phyloP scores from a whole-genome alignment of 768 basidiomycete species.

The Lepiota subincarnata region DNA sequence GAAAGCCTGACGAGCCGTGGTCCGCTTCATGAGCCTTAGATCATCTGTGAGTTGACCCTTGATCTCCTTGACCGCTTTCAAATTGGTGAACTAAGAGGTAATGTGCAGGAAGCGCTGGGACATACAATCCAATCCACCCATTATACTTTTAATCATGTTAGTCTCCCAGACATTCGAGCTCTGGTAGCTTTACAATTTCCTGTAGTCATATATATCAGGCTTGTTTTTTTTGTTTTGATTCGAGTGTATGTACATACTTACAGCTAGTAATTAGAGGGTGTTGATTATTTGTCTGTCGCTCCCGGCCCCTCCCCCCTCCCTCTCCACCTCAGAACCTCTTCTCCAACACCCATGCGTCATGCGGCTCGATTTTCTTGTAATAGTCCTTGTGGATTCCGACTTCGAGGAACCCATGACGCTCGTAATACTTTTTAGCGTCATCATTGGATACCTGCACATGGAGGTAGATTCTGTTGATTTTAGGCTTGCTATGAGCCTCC shows the following conservation, averaged over 20 bases:
- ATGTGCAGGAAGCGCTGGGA: neutral
- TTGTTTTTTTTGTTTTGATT: neutral
- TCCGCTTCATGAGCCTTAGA: slow-evolving; percentile 15
- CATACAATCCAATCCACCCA: slow-evolving; percentile 1
- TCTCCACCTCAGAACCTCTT: slow-evolving; percentile 27
- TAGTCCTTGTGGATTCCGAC: slow-evolving; percentile 64
- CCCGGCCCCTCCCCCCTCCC: no score
- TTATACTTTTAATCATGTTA: neutral
- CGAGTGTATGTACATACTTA: slow-evolving; percentile 2
- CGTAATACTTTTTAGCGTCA: slow-evolving; percentile 78
- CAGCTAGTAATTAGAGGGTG: neutral
- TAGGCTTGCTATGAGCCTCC: slow-evolving; percentile 49
- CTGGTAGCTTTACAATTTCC: neutral
- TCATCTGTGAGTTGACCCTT: slow-evolving; percentile 1
- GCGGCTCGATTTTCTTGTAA: slow-evolving; percentile 86
- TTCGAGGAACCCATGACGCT: slow-evolving; percentile 76
- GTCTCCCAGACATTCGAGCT: neutral
- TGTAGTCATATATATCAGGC: neutral
- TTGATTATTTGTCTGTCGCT: neutral
- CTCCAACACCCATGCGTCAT: slow-evolving; percentile 86
- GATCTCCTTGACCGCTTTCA: neutral
- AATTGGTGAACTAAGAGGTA: neutral
- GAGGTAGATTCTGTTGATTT: slow-evolving; percentile 69
- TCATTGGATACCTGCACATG: slow-evolving; percentile 86
- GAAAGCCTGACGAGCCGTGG: slow-evolving; percentile 58